Conservation (phyloP, 2,329 filamentous ascomycete species). For the Aaosphaeria pasadenensis region DNA sequence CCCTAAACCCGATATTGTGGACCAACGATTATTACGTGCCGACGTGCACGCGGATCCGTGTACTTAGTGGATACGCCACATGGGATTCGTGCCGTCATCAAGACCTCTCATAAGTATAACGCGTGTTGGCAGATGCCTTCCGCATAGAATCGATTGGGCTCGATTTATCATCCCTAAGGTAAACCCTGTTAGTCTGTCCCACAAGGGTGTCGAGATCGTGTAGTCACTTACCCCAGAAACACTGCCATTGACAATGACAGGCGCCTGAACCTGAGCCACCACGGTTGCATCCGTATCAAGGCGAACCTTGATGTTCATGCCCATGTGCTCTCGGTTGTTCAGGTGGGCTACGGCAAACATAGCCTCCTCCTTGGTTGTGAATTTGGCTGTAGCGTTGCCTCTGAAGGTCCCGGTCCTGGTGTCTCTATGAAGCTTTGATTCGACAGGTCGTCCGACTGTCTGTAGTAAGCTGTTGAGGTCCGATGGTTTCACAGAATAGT, state of each 20-base stretch:
- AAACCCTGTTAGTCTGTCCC: no score
- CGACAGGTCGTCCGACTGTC: constrained; percentile 20
- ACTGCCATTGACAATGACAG: constrained; percentile 27
- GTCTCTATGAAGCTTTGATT: constrained; percentile 24
- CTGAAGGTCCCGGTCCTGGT: constrained; percentile 23
- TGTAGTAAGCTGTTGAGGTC: constrained; percentile 26
- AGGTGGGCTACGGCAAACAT: constrained; percentile 24
- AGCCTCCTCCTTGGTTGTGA: constrained; percentile 28
- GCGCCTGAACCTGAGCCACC: constrained; percentile 25
- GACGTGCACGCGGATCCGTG: no score
- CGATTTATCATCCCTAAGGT: not conserved
- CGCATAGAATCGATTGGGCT: no score
- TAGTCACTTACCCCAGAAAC: constrained; percentile 15
- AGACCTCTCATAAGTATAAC: no score
- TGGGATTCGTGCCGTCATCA: no score
- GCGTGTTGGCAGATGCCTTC: no score
- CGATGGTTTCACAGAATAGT: constrained; percentile 19
- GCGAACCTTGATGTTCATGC: constrained; percentile 29
- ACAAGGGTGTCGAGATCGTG: not conserved
- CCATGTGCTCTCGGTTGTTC: constrained; percentile 25
- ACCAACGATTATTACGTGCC: no score
- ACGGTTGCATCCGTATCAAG: constrained; percentile 33
- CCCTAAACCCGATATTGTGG: no score
- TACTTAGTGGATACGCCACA: no score
- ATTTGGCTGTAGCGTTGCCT: constrained; percentile 31